Evolutionary conservation across 495 filamentous ascomycete genomes (phyloP).

Genomic region (Aspergillus steynii): DNA sequence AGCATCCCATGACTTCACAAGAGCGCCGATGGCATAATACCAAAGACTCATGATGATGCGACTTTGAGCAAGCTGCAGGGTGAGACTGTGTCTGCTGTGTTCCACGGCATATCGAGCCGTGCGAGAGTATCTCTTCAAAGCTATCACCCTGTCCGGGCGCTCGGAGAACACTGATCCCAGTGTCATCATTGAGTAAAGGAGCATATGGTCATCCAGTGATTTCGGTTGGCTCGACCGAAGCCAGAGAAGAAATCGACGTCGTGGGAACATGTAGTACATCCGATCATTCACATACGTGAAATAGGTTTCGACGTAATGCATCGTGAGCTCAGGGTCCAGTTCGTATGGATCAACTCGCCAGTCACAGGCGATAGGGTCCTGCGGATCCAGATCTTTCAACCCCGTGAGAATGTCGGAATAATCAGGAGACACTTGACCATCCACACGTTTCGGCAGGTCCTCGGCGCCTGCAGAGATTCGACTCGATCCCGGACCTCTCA

Average conservation of each 20-base stretch:
- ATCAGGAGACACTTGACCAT: conserved; percentile 20
- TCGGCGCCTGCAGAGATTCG: conserved; percentile 19
- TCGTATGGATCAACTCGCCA: conserved; percentile 68
- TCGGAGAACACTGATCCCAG: conserved; percentile 59
- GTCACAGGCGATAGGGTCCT: conserved; percentile 52
- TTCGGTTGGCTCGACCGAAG: conserved; percentile 52
- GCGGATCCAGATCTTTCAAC: conserved; percentile 29
- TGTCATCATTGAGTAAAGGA: conserved; percentile 65
- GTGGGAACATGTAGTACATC: conserved; percentile 59
- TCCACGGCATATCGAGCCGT: conserved; percentile 61
- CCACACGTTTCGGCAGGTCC: conserved; percentile 15
- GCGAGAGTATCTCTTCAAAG: conserved; percentile 52
- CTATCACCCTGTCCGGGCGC: conserved; percentile 45
- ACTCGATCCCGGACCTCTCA: conserved; percentile 19
- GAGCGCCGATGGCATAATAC: conserved; percentile 58
- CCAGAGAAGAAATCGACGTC: conserved; percentile 53
- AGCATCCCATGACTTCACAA: conserved; percentile 59
- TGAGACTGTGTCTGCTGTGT: conserved; percentile 48
- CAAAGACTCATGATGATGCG: conserved; percentile 64
- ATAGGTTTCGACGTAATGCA: conserved; percentile 56
- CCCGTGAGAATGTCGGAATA: conserved; percentile 39
- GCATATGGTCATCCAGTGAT: conserved; percentile 66
- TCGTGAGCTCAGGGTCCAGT: conserved; percentile 45
- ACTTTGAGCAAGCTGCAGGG: conserved; percentile 61
- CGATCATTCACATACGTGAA: conserved; percentile 54